phyloP scores from a whole-genome alignment of 306 rosid genomes.

The Ziziphus jujuba region DNA sequence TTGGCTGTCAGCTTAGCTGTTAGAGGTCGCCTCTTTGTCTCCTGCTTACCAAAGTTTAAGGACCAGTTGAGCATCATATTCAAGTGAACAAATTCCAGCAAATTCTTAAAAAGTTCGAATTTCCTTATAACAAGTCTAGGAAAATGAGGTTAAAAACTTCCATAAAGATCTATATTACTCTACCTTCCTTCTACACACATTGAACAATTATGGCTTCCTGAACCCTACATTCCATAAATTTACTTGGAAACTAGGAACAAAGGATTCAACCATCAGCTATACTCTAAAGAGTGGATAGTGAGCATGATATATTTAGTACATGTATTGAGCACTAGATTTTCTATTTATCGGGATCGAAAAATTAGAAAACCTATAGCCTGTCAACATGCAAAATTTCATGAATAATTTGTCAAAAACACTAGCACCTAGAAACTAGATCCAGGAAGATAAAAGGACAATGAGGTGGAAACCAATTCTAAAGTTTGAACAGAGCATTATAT shows the following conservation, averaged over 20 bases:
- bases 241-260: background rate
- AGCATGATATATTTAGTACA: background rate
- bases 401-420: background rate
- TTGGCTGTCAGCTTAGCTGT: constrained; percentile 67
- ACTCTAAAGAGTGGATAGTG: background rate
- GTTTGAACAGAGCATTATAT: constrained; percentile 5
- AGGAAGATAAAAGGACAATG: background rate
- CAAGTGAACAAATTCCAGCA: constrained; percentile 16
- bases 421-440: background rate
- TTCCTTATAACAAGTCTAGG: constrained; percentile 6
- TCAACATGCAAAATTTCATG: background rate
- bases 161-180: background rate
- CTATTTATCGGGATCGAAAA: background rate
- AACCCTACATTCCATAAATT: background rate
- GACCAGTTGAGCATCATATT: constrained; percentile 14
- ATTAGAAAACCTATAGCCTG: background rate
- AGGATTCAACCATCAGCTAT: too few relatives aligned
- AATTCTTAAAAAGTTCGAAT: background rate
- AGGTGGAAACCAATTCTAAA: background rate
- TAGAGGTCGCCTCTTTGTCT: constrained; percentile 75
- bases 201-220: background rate
- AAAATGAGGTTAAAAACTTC: constrained; percentile 2
- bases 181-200: too few relatives aligned
- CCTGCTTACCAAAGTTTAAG: constrained; percentile 49
- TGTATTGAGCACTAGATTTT: background rate